Percentiles rank a stretch among this genome's conserved stretches.
phyloP scores from a whole-genome alignment of 768 basidiomycete species.

The Pleurotus salmoneostramineus region DNA sequence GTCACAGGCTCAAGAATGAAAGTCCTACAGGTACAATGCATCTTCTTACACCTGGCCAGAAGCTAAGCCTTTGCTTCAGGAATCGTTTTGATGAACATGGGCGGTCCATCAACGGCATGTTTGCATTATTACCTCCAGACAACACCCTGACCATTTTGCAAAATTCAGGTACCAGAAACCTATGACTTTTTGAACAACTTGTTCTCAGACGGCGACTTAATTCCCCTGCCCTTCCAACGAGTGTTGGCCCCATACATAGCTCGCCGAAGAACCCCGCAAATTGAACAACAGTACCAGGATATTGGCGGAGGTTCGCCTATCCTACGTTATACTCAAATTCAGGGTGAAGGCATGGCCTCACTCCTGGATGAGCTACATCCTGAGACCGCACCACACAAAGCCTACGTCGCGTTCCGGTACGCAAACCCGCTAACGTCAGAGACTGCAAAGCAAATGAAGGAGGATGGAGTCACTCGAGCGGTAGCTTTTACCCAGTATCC shows the following conservation, averaged over 20 bases:
- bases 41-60: not conserved
- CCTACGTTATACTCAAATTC: conserved; percentile 79
- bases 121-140: conserved; percentile 1
- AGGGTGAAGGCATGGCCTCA: conserved; percentile 86
- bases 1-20: conserved; percentile 1
- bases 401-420: conserved; percentile 95
- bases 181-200: conserved; percentile 89
- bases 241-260: conserved; percentile 88
- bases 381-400: conserved; percentile 89
- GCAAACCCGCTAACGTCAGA: conserved; percentile 84
- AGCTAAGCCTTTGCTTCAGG: conserved; percentile 35
- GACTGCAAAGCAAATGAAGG: conserved; percentile 78
- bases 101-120: conserved; percentile 87
- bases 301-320: conserved; percentile 99
- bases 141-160: not conserved
- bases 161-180: conserved; percentile 79
- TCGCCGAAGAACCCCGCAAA: conserved; percentile 81
- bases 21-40: conserved; percentile 58
- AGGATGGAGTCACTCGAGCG: conserved; percentile 88
- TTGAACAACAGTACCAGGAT: conserved; percentile 90
- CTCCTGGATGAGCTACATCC: conserved; percentile 95
- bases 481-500: conserved; percentile 98
- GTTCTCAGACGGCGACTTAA: conserved; percentile 90
- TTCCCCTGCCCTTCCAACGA: conserved; percentile 91
- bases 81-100: conserved; percentile 99